Evolutionary conservation across 768 basidiomycete genomes (phyloP), one percentile per base, ranked within the genome.

Genomic region (Artomyces pyxidatus): DNA sequence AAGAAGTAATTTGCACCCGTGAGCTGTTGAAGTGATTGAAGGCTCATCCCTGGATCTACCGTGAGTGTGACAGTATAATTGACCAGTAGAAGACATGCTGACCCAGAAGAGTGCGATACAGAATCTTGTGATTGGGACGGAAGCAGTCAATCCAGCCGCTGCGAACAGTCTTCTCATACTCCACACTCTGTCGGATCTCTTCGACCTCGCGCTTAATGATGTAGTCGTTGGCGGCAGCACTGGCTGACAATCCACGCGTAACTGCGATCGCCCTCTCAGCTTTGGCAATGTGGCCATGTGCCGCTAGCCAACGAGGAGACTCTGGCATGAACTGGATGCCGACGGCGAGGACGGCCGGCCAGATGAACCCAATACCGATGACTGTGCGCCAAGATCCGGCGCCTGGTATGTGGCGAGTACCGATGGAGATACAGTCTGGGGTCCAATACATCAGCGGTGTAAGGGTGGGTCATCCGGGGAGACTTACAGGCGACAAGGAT

Each of bases 91-190:
- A 28, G 11, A 59, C 60, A 21, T 48, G 68, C 71, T n/a, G n/a
- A n/a, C n/a, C 76, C 25, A 83, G 69, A 5, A 78, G 54, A 3
- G 83, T 85, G 49, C 82, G 69, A 61, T 87, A 87, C 1, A 80
- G 69, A 4, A 74, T 74, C 67, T 79, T 84, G 61, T 77, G 71
- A 32, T 58, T 48, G 0, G 70, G 67, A 48, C 59, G 65, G 69
- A 88, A 86, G 62, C 83, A 84, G 49, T 83, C 81, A n/a, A 78
- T 48, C 85, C 85, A 88, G 5, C 78, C 76, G 3, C 71, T 72
- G 51, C 63, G 67, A 32, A 71, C 56, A 16, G 62, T 55, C 26
- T 63, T 62, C 60, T 85, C 82, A 52, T 67, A 64, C 51, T 78
- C 74, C 22, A 81, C 61, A 29, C 74, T 75, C 23, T 61, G 62